These are phyloP conservation scores for Cladosporium sp. DNA, from an alignment of 2,329 filamentous ascomycete species.

Conservation along the genomic window DNA sequence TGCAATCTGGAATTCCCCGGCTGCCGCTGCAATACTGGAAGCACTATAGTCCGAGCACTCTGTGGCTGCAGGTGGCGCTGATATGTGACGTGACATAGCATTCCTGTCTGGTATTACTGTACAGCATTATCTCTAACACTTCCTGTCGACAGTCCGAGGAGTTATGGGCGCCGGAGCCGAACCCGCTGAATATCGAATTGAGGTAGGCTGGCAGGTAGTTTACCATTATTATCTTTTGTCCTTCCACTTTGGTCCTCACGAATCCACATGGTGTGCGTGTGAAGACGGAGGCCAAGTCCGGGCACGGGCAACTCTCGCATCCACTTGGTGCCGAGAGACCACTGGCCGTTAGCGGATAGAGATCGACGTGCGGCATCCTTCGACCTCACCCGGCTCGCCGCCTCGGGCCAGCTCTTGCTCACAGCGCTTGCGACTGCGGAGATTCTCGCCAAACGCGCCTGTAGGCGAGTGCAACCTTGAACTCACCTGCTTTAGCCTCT, in stretches of 20 bases:
- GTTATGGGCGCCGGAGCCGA: not conserved
- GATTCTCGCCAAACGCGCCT: not conserved
- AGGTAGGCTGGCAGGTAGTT: not conserved
- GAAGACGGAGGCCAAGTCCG: not conserved
- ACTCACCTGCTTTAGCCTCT: slow-evolving; percentile 13
- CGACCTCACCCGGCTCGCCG: not conserved
- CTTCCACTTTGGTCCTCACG: not conserved
- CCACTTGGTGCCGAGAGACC: not conserved
- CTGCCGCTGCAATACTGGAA: not conserved
- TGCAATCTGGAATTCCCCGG: not conserved
- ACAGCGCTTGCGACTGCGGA: slow-evolving; percentile 2
- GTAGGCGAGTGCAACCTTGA: slow-evolving; percentile 15
- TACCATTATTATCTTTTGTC: not conserved
- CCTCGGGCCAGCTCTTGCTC: not conserved
- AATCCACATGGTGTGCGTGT: not conserved
- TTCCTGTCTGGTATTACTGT: not conserved
- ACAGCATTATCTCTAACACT: not conserved
- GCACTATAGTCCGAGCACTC: not conserved
- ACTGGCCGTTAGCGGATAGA: not conserved
- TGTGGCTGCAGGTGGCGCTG: not conserved
- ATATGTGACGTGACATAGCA: not conserved
- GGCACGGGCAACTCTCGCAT: not conserved
- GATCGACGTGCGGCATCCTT: slow-evolving; percentile 9
- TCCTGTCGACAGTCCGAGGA: not conserved
- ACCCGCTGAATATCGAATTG: not conserved